phyloP scores from a whole-genome alignment of 495 filamentous ascomycete species.

The Trichoderma parareesei region DNA sequence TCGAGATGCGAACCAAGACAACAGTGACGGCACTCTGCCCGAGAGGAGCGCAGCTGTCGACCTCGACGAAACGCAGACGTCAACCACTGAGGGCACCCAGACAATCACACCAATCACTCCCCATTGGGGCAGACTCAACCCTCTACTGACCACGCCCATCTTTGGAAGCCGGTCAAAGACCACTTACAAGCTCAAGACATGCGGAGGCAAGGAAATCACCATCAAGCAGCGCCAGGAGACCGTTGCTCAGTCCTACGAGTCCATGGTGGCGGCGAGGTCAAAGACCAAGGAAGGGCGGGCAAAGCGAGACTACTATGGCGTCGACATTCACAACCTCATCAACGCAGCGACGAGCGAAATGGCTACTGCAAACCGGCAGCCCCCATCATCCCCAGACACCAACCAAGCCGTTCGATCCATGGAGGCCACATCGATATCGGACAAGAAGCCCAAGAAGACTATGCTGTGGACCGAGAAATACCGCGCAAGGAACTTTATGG shows the following conservation, averaged over 20 bases:
- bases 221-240: constrained; percentile 44
- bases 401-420: constrained; percentile 28
- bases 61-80: constrained; percentile 13
- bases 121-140: constrained; percentile 9
- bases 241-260: constrained; percentile 51
- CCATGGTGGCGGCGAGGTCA: constrained; percentile 61
- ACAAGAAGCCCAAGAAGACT: constrained; percentile 36
- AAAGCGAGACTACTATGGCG: constrained; percentile 80
- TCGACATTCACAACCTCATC: constrained; percentile 77
- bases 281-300: constrained; percentile 59
- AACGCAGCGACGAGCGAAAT: constrained; percentile 54
- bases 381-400: constrained; percentile 13
- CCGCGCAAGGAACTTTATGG: constrained; percentile 82
- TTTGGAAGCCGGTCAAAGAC: constrained; percentile 15
- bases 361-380: constrained; percentile 17
- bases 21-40: neutral
- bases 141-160: constrained; percentile 13
- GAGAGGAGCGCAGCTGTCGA: constrained; percentile 12
- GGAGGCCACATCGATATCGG: constrained; percentile 27
- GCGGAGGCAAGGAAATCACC: constrained; percentile 53
- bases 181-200: constrained; percentile 49
- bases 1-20: neutral
- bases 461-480: constrained; percentile 86
- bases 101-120: neutral
- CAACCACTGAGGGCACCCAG: neutral